phyloP scores from a whole-genome alignment of 768 basidiomycete species.

The Leucocoprinus leucothites region DNA sequence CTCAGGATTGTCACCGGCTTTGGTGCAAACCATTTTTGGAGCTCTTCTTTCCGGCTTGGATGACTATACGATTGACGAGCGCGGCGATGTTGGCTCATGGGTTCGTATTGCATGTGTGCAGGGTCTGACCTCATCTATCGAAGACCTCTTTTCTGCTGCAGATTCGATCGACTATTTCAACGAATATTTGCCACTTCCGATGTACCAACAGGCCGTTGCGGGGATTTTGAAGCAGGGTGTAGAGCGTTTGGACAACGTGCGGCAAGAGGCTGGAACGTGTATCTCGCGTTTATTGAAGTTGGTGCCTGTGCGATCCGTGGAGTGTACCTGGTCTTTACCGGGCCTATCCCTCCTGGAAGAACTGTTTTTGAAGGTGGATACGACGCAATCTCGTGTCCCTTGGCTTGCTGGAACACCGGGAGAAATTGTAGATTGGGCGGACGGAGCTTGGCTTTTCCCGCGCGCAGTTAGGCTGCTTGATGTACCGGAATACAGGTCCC shows the following conservation, averaged over 20 bases:
- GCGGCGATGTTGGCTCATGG: slow-evolving; percentile 98
- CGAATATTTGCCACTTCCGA: slow-evolving; percentile 57
- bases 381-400: background rate
- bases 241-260: slow-evolving; percentile 88
- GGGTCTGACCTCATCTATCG: slow-evolving; percentile 54
- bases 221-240: slow-evolving; percentile 85
- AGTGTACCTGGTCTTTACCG: slow-evolving; percentile 51
- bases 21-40: slow-evolving; percentile 47
- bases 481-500: slow-evolving; percentile 56
- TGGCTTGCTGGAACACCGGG: slow-evolving; percentile 25
- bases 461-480: slow-evolving; percentile 64
- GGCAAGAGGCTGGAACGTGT: slow-evolving; percentile 72
- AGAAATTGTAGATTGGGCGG: slow-evolving; percentile 55
- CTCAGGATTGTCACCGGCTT: slow-evolving; percentile 45
- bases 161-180: slow-evolving; percentile 40
- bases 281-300: slow-evolving; percentile 50
- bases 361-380: slow-evolving; percentile 50
- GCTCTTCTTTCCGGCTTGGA: slow-evolving; percentile 68
- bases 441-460: slow-evolving; percentile 74
- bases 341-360: slow-evolving; percentile 43
- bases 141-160: slow-evolving; percentile 47
- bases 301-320: slow-evolving; percentile 37
- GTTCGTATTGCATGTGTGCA: slow-evolving; percentile 76
- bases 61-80: slow-evolving; percentile 92
- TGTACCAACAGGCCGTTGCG: slow-evolving; percentile 54